phyloP scores from a whole-genome alignment of 2,329 filamentous ascomycete genomes.

The Chaetomiaceae sp. region DNA sequence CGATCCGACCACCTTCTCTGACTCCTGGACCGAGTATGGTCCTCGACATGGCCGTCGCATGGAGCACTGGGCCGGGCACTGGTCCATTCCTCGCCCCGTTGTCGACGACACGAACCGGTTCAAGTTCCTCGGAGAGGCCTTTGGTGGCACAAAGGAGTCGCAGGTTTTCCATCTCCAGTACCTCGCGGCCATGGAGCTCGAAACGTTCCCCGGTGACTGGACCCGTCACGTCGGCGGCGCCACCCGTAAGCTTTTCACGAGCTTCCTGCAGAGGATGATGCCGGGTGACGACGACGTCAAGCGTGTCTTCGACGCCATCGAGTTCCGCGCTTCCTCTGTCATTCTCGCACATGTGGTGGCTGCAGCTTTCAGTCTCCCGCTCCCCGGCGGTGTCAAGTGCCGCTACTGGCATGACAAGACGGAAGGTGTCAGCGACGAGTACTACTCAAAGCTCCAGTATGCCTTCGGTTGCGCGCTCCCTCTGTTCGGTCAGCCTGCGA shows the following conservation, averaged over 20 bases:
- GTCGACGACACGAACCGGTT: constrained; percentile 9
- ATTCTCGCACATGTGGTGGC: constrained; percentile 17
- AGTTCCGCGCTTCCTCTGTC: constrained; percentile 24
- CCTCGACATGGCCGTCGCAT: constrained; percentile 10
- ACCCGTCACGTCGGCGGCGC: not conserved
- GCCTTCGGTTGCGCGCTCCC: constrained; percentile 13
- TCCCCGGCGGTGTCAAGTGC: constrained; percentile 15
- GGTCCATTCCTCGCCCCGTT: not conserved
- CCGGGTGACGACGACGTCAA: constrained; percentile 12
- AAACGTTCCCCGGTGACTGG: constrained; percentile 22
- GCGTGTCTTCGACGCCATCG: constrained; percentile 21
- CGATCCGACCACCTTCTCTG: not conserved
- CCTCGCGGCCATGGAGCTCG: constrained; percentile 19
- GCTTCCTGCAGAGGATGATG: not conserved
- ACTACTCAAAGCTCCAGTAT: constrained; percentile 17
- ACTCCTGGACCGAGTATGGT: constrained; percentile 15
- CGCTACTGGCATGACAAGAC: constrained; percentile 21
- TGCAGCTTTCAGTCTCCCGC: constrained; percentile 16
- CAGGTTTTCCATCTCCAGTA: constrained; percentile 25
- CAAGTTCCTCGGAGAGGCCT: constrained; percentile 21
- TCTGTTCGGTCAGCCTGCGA: constrained; percentile 15
- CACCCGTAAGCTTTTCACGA: constrained; percentile 13
- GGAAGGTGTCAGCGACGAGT: not conserved
- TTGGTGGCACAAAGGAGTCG: constrained; percentile 17
- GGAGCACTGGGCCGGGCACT: constrained; percentile 10